Percentiles rank a stretch among this genome's conserved stretches.
Conservation (phyloP, 345 rosid genomes). For the Schrenkiella parvula region DNA sequence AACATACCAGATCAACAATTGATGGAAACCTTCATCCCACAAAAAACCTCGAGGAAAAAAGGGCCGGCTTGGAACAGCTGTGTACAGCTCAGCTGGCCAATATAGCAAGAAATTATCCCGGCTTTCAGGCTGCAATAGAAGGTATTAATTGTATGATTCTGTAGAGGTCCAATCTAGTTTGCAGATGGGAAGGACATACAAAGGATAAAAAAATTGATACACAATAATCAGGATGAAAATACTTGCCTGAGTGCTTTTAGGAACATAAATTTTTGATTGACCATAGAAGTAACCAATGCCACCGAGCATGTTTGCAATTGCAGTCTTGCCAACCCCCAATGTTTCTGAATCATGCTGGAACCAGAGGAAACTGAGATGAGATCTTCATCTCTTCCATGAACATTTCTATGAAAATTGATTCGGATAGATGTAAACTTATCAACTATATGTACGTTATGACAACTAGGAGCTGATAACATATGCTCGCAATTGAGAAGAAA, state of each 20-base stretch:
- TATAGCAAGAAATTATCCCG: constrained; percentile 56
- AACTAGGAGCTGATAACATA: constrained; percentile 11
- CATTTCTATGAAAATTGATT: background rate
- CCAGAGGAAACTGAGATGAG: constrained; percentile 21
- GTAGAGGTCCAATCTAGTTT: constrained; percentile 16
- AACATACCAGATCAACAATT: constrained; percentile 83
- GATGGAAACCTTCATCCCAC: constrained; percentile 99
- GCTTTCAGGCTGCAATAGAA: constrained; percentile 54
- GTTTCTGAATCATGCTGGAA: constrained; percentile 73
- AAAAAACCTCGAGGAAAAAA: constrained; percentile 95
- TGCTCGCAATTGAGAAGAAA: constrained; percentile 5
- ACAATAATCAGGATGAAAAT: constrained; percentile 14
- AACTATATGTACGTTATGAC: background rate
- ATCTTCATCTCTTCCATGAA: background rate
- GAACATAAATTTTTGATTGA: constrained; percentile 69
- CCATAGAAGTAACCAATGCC: constrained; percentile 97
- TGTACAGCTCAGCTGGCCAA: constrained; percentile 98
- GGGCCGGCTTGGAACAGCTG: constrained; percentile 98
- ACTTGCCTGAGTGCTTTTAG: constrained; percentile 57
- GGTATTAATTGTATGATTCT: constrained; percentile 31
- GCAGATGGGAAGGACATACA: background rate
- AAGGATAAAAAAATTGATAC: background rate
- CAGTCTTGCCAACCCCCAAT: constrained; percentile 70
- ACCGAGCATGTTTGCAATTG: constrained; percentile 87
- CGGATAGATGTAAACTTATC: background rate